Evolutionary conservation across 1,139 yeast genomes (phyloP).

Genomic region (Saccharomycopsis hybrid): DNA sequence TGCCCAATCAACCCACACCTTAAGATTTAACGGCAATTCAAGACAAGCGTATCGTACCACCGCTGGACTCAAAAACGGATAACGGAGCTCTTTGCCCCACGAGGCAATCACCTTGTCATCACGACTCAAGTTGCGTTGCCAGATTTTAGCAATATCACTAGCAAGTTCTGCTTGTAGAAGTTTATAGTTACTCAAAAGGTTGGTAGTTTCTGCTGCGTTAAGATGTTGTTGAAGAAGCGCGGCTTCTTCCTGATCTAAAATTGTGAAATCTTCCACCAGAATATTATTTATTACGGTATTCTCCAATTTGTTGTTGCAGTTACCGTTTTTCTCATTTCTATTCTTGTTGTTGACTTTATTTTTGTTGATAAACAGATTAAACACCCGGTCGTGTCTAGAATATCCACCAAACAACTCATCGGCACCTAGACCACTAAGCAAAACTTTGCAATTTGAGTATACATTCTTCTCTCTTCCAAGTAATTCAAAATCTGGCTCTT

Average conservation of each 20-base stretch:
- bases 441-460: slow-evolving; percentile 53
- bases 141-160: slow-evolving; percentile 64
- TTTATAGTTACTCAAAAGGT: slow-evolving; percentile 26
- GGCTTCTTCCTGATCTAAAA: slow-evolving; percentile 13
- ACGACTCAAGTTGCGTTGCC: slow-evolving; percentile 76
- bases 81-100: slow-evolving; percentile 88
- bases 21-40: slow-evolving; percentile 46
- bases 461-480: slow-evolving; percentile 28
- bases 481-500: neutral
- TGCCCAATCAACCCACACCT: slow-evolving; percentile 28
- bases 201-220: neutral
- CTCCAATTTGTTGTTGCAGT: no score
- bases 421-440: slow-evolving; percentile 94
- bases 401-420: slow-evolving; percentile 95
- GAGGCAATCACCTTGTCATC: slow-evolving; percentile 82
- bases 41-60: slow-evolving; percentile 50
- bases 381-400: slow-evolving; percentile 60
- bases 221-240: neutral
- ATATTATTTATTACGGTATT: no score
- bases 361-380: slow-evolving; percentile 30
- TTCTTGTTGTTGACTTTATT: slow-evolving; percentile 22
- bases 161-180: slow-evolving; percentile 49
- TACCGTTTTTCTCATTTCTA: slow-evolving; percentile 21
- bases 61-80: slow-evolving; percentile 71
- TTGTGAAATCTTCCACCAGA: slow-evolving; percentile 11